phyloP scores from a whole-genome alignment of 768 basidiomycete genomes.

The Steccherinum ochraceum region DNA sequence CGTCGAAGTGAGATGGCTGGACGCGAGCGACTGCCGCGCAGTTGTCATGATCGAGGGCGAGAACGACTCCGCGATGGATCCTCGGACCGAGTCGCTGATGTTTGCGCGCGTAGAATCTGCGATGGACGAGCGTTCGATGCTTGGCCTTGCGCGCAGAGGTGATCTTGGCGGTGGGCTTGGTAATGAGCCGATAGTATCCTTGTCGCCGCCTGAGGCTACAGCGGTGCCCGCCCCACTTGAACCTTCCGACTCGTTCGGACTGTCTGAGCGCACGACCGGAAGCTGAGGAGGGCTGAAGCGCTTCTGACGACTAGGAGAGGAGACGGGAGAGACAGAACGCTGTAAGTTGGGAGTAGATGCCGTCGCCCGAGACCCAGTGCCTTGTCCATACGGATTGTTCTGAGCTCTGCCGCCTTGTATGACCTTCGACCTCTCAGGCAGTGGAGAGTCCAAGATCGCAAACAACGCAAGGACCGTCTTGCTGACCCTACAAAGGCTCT shows the following conservation, averaged over 20 bases:
- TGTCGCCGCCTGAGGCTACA: slow-evolving; percentile 22
- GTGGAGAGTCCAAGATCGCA: slow-evolving; percentile 50
- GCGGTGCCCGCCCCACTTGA: slow-evolving; percentile 20
- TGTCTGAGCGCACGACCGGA: slow-evolving; percentile 49
- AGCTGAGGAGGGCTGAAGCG: slow-evolving; percentile 45
- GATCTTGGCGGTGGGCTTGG: slow-evolving; percentile 41
- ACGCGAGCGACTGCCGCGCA: slow-evolving; percentile 61
- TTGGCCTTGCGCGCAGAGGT: slow-evolving; percentile 40
- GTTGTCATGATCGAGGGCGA: slow-evolving; percentile 22
- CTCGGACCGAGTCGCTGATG: slow-evolving; percentile 32
- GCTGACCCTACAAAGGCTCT: slow-evolving; percentile 67
- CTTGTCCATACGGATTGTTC: slow-evolving; percentile 15
- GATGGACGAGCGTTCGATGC: slow-evolving; percentile 16
- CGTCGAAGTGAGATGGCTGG: slow-evolving; percentile 43
- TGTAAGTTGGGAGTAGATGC: slow-evolving; percentile 62
- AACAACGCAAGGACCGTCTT: slow-evolving; percentile 65
- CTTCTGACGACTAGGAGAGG: slow-evolving; percentile 31
- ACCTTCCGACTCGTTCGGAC: slow-evolving; percentile 39
- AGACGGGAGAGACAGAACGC: slow-evolving; percentile 29
- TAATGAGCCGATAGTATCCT: slow-evolving; percentile 33
- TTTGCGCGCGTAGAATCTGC: slow-evolving; percentile 24
- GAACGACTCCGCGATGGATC: slow-evolving; percentile 27
- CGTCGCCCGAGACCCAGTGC: slow-evolving; percentile 39
- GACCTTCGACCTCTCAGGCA: slow-evolving; percentile 39
- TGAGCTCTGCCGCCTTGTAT: slow-evolving; percentile 27